Conservation (phyloP, 306 rosid genomes). For the Quercus mongolica region DNA sequence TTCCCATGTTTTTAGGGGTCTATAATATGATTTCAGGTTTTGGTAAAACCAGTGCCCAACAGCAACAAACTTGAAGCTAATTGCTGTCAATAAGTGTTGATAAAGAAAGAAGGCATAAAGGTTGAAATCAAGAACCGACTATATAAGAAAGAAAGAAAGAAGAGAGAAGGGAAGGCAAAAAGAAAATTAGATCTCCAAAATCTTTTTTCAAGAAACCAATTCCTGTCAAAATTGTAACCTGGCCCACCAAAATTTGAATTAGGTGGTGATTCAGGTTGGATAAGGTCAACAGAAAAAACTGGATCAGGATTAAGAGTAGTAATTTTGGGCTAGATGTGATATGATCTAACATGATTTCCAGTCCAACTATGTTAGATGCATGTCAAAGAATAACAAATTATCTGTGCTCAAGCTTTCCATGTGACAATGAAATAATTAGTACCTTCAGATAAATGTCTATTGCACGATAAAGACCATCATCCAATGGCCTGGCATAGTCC, state of each 20-base stretch:
- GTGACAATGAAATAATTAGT: slow-evolving; percentile 12
- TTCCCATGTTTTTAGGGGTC: neutral
- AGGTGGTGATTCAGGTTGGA: neutral
- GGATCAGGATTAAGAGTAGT: neutral
- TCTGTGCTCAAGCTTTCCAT: no score
- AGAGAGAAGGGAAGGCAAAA: neutral
- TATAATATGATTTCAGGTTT: neutral
- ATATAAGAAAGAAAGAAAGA: neutral
- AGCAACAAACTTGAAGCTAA: neutral
- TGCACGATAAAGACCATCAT: slow-evolving; percentile 96
- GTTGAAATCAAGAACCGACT: slow-evolving; percentile 2
- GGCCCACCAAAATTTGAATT: neutral
- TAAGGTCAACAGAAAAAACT: neutral
- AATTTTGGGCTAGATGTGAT: neutral
- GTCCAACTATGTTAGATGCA: neutral
- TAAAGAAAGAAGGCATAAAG: neutral
- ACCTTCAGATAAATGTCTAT: slow-evolving; percentile 95
- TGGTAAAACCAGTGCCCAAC: neutral
- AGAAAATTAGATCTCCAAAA: neutral
- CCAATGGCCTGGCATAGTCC: slow-evolving; percentile 91
- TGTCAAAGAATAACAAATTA: neutral
- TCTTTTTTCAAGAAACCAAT: neutral
- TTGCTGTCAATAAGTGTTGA: neutral
- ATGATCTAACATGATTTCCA: neutral
- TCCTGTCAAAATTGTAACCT: neutral